These are phyloP conservation scores for Diaporthe sp. DNA, from an alignment of 2,329 filamentous ascomycete genomes.

Conservation along the genomic window DNA sequence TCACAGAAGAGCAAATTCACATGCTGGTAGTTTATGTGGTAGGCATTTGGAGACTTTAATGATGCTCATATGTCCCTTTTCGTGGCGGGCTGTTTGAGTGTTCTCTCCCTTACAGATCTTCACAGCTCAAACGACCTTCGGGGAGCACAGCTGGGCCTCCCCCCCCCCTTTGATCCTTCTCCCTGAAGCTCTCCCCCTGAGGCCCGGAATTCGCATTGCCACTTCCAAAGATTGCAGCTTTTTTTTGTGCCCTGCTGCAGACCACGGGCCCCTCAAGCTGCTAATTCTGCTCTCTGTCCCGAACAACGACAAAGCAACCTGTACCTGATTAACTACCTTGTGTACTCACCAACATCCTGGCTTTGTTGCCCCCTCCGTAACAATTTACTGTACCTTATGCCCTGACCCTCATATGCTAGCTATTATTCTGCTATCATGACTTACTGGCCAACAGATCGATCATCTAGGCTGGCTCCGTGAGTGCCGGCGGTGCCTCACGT, in stretches of 20 bases:
- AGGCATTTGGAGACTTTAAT: neutral
- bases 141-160: neutral
- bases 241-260: neutral
- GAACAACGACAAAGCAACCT: neutral
- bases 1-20: neutral
- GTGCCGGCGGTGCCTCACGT: neutral
- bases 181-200: neutral
- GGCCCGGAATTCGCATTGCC: neutral
- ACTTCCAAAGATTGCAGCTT: neutral
- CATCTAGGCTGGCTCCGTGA: neutral
- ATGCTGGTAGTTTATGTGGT: neutral
- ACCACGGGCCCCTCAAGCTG: neutral
- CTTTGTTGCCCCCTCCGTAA: neutral
- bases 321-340: neutral
- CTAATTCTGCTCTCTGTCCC: neutral
- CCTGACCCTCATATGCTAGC: too few relatives aligned
- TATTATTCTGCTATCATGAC: too few relatives aligned
- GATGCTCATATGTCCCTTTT: neutral
- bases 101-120: neutral
- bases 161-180: neutral
- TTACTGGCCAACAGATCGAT: too few relatives aligned
- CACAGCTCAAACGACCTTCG: neutral
- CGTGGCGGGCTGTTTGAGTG: neutral
- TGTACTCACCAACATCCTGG: neutral
- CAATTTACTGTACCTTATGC: neutral